These are phyloP conservation scores for Crucibulum laeve DNA, from an alignment of 768 basidiomycete genomes.

Conservation along the genomic window DNA sequence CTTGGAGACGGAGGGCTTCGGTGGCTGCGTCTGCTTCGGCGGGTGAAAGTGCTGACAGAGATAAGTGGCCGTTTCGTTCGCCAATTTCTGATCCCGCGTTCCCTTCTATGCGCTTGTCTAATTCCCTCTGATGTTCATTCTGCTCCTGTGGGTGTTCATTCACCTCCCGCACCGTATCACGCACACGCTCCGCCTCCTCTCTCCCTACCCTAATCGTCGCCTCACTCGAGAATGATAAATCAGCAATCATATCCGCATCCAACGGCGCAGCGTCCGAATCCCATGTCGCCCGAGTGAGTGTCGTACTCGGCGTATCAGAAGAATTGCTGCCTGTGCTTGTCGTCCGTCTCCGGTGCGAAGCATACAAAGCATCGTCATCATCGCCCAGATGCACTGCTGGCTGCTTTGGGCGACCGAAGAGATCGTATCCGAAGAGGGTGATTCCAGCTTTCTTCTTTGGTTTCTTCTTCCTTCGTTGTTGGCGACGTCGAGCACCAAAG, in stretches of 20 bases:
- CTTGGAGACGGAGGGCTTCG: constrained; percentile 33
- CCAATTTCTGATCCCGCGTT: no score
- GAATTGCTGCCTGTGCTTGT: constrained; percentile 7
- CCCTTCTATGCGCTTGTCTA: no score
- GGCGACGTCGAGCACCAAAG: constrained; percentile 32
- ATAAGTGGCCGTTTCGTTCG: no score
- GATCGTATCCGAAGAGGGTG: constrained; percentile 60
- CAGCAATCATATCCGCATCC: constrained; percentile 52
- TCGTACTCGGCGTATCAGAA: no score
- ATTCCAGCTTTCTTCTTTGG: constrained; percentile 40
- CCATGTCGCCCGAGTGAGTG: constrained; percentile 35
- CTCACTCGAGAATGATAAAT: constrained; percentile 43
- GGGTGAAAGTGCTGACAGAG: no score
- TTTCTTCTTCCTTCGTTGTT: constrained; percentile 20
- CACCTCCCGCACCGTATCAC: no score
- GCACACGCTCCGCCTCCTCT: no score
- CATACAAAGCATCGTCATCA: constrained; percentile 34
- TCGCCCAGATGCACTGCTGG: constrained; percentile 58
- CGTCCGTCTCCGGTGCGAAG: constrained; percentile 7
- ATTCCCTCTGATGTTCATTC: no score
- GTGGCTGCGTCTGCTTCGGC: constrained; percentile 28
- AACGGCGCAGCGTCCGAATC: constrained; percentile 72
- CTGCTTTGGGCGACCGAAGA: constrained; percentile 49
- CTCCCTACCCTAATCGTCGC: no score
- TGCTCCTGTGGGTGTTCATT: no score